Base-by-base conservation (phyloP, 2,329 filamentous ascomycete genomes). In the Colletotrichum cereale region DNA sequence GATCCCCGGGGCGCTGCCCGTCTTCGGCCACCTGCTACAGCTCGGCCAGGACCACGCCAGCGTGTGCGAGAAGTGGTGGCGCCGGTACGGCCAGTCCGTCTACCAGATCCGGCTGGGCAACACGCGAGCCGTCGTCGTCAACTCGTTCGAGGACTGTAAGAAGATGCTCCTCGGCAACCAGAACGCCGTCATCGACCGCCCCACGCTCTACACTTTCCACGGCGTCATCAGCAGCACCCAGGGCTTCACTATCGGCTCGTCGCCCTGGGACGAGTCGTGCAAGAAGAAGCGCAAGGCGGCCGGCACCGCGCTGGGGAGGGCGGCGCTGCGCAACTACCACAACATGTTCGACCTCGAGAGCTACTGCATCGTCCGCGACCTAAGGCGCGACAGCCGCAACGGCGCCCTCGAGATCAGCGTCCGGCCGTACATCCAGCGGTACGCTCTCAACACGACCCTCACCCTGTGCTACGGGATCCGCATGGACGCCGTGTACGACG, bases 221-320 rank as follows among this genome's bases (percentile, higher is more conserved):
- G 92, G 88, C 6, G 91, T 95, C 5, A 91, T 95, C 3, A 94
- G 92, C 1, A 89, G 86, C 42, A 93, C 91, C 0, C 91, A 94
- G 75, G 93, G 93, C 7, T 93, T 94, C 80, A 96, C 93, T 0
- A 94, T 96, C 72, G 93, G 93, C 1, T 94, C 93, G 0, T 95
- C 92, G 0, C 93, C 93, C 0, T 96, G 93, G 91, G 92, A 95
- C 73, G 93, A 94, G 62, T 93, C 90, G 2, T 94, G 92, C 82
- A 96, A 95, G 80, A 85, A 86, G 31, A 88, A 93, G 12, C 89
- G 93, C 73, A 95, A 94, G 83, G 93, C 92, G 0, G 93, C 93
- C 1, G 93, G 92, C 5, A 94, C 93, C 0, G 93, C 93, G 0
- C 85, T 96, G 29, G 95, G 95, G 79, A 87, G 91, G 0, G 92